A percentile compares a stretch with the other conserved stretches of the same genome.
Conservation (phyloP, 768 basidiomycete genomes). For the Cubamyces sp. region DNA sequence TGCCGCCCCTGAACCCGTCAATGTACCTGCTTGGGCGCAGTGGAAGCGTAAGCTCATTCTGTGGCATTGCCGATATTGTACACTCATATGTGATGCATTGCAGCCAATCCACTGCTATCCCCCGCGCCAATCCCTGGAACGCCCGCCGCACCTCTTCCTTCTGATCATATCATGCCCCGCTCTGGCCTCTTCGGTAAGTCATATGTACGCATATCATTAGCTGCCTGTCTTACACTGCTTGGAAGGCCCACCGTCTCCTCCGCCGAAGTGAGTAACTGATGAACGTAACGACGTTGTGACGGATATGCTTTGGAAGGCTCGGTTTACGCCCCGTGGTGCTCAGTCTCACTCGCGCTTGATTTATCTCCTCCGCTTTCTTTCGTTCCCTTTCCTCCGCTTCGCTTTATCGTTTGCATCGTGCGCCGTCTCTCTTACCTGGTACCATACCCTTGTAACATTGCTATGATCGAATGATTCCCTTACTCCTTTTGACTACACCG, state of each 20-base stretch:
- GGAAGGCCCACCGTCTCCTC: constrained; percentile 36
- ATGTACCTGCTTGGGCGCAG: constrained; percentile 81
- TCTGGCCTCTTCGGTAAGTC: constrained; percentile 68
- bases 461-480: not conserved
- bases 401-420: not conserved
- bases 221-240: not conserved
- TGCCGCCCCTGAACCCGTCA: constrained; percentile 47
- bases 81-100: not conserved
- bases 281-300: not conserved
- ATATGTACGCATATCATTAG: not conserved
- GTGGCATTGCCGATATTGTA: not conserved
- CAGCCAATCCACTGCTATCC: constrained; percentile 68
- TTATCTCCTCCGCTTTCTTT: constrained; percentile 4
- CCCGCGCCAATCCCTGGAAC: constrained; percentile 48
- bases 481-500: not conserved
- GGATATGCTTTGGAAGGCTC: not conserved
- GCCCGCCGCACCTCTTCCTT: constrained; percentile 38
- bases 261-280: constrained; percentile 30
- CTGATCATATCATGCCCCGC: constrained; percentile 52
- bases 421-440: not conserved
- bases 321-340: constrained; percentile 2
- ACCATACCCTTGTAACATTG: constrained; percentile 18
- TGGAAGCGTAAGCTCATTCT: constrained; percentile 68
- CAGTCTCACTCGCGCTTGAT: constrained; percentile 8
- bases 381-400: not conserved